Evolutionary conservation across 805 yeast species (phyloP), one percentile per base, ranked within the genome.

Genomic region (Yarrowia sp.): DNA sequence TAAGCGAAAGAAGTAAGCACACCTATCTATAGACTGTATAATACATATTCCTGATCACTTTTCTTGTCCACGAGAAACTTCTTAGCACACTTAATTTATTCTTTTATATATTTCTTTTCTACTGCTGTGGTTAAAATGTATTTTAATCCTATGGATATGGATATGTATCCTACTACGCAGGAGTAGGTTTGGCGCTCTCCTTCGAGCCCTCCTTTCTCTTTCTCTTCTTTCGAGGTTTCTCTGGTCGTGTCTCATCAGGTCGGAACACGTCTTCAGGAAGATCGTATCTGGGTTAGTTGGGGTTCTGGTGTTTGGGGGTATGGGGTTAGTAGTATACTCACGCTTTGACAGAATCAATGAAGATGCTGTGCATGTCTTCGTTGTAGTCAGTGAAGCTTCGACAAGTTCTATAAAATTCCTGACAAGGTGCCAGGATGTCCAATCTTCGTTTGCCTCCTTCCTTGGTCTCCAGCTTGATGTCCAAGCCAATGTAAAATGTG

Each of bases 371-470:
- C 10, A 81, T 75, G 48, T 84, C 83, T 62, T 84, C 87, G 68
- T 88, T 83, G 71, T 84, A 95, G 40, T 81, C 80, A 21, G 80
- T 80, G 85, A 93, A 90, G 35, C 84, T 81, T 68, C 90, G 86
- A 75, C 98, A 90, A 8, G 90, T 76, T 46, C 82, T 86, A 77
- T 83, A 91, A 74, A 93, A 95, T 67, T 95, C 98, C 21, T 90
- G 82, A 73, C 98, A 92, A 19, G 97, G 97, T 68, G 86, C 83
- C 71, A 89, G 96, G 65, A 93, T 87, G 74, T 92, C 97, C 69
- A 92, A 81, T 70, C 71, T 70, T 51, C 70, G 70, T 33, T 69
- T 68, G 83, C 77, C 84, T 83, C 58, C 80, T 36, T 82, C 82
- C 24, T 83, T 85, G 61, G 61, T 54, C 61, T 82, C 82, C 40